Evolutionary conservation across 2,329 filamentous ascomycete genomes (phyloP).

Genomic region (Venturiaceae sp.): DNA sequence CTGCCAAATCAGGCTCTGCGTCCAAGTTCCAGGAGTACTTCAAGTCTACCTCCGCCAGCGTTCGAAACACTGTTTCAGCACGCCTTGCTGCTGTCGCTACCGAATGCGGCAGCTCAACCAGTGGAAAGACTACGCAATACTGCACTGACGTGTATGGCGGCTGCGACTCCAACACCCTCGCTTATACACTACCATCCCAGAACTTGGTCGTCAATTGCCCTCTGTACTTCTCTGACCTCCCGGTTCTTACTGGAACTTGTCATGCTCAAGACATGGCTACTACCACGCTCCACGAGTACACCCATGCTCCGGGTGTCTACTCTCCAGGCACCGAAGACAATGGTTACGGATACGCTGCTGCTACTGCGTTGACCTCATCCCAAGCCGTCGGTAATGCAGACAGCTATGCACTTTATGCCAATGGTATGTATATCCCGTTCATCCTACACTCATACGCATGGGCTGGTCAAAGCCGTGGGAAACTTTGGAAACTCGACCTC

Average conservation of each 20-base stretch:
- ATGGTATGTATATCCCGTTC: slow-evolving; percentile 23
- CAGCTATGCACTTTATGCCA: slow-evolving; percentile 45
- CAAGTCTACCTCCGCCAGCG: slow-evolving; percentile 42
- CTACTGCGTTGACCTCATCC: slow-evolving; percentile 32
- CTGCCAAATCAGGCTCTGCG: slow-evolving; percentile 39
- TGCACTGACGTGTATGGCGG: slow-evolving; percentile 48
- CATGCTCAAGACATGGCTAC: slow-evolving; percentile 57
- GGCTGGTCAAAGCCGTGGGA: no score
- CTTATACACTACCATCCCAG: slow-evolving; percentile 7
- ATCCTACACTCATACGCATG: not conserved
- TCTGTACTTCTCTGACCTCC: slow-evolving; percentile 5
- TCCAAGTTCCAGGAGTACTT: slow-evolving; percentile 52
- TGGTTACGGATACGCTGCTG: slow-evolving; percentile 46
- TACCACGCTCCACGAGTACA: slow-evolving; percentile 56
- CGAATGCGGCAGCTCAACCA: slow-evolving; percentile 42
- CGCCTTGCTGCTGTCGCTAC: slow-evolving; percentile 42
- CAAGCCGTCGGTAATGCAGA: slow-evolving; percentile 57
- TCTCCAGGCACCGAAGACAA: slow-evolving; percentile 49
- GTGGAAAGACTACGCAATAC: slow-evolving; percentile 43
- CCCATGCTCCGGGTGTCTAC: slow-evolving; percentile 47
- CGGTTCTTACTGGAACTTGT: slow-evolving; percentile 27
- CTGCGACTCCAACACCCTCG: slow-evolving; percentile 25
- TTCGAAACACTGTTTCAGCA: slow-evolving; percentile 40
- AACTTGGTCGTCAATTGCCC: slow-evolving; percentile 8
- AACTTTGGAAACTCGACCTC: no score